Conservation (phyloP, 2,329 filamentous ascomycete genomes). For the Knufia fluminis region DNA sequence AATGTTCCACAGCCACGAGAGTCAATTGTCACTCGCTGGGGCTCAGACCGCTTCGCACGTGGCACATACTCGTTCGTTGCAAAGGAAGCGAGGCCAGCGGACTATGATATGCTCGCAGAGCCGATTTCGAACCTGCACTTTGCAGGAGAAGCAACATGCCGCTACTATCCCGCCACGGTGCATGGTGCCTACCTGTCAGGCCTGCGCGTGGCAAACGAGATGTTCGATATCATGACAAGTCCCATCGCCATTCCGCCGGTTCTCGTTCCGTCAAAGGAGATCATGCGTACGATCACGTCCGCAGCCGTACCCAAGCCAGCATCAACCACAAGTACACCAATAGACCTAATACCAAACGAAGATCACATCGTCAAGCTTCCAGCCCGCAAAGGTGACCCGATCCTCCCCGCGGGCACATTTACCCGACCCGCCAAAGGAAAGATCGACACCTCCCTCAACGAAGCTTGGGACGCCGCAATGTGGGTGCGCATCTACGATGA, state of each 20-base stretch:
- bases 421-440: constrained; percentile 21
- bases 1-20: constrained; percentile 71
- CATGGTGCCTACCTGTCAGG: constrained; percentile 95
- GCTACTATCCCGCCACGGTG: constrained; percentile 91
- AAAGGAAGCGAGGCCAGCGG: constrained; percentile 67
- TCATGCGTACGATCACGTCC: constrained; percentile 26
- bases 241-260: constrained; percentile 69
- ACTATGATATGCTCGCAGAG: constrained; percentile 86
- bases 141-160: constrained; percentile 91
- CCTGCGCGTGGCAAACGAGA: constrained; percentile 76
- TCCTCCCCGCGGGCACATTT: constrained; percentile 21
- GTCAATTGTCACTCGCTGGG: constrained; percentile 86
- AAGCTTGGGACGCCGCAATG: constrained; percentile 50
- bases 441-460: constrained; percentile 27
- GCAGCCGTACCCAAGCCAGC: constrained; percentile 13
- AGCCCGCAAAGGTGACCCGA: constrained; percentile 24
- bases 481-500: constrained; percentile 46
- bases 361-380: constrained; percentile 20
- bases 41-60: constrained; percentile 77
- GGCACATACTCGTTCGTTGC: constrained; percentile 95
- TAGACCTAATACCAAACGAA: constrained; percentile 31
- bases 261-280: constrained; percentile 58
- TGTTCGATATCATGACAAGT: constrained; percentile 71
- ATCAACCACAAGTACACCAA: constrained; percentile 9
- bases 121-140: constrained; percentile 84